These are phyloP conservation scores for Debaryomyces subglobosus DNA, from an alignment of 1,139 yeast genomes.

Conservation along the genomic window DNA sequence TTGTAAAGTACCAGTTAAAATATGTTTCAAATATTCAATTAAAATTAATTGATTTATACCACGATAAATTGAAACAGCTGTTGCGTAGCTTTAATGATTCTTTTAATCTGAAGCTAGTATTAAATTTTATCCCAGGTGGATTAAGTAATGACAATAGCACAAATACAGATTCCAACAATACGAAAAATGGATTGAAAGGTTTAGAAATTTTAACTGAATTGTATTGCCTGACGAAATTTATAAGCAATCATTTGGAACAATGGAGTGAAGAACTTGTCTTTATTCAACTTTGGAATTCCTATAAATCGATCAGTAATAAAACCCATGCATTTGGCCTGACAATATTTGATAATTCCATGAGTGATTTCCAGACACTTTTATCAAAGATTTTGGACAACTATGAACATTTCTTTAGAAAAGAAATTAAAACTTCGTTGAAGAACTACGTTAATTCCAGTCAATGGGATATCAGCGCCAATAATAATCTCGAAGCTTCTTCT, in stretches of 20 bases:
- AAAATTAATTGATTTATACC: constrained; percentile 61
- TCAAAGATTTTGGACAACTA: constrained; percentile 42
- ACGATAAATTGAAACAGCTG: constrained; percentile 50
- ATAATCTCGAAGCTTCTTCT: constrained; percentile 28
- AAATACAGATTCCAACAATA: constrained; percentile 12
- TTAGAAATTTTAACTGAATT: constrained; percentile 59
- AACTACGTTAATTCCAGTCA: constrained; percentile 49
- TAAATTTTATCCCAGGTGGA: constrained; percentile 43
- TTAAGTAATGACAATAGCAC: constrained; percentile 17
- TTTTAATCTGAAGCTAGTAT: constrained; percentile 39
- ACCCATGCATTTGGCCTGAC: constrained; percentile 34
- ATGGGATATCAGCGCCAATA: constrained; percentile 35
- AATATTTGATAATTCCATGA: constrained; percentile 57
- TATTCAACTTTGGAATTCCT: constrained; percentile 60
- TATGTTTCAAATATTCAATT: constrained; percentile 74
- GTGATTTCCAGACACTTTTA: constrained; percentile 48
- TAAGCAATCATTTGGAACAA: constrained; percentile 52
- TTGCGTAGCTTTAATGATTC: constrained; percentile 51
- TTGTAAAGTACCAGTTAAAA: constrained; percentile 66
- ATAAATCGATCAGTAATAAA: constrained; percentile 30
- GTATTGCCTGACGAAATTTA: constrained; percentile 61
- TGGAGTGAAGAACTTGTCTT: constrained; percentile 73
- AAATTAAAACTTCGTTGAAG: constrained; percentile 53
- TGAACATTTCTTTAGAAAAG: constrained; percentile 50
- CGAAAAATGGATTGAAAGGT: constrained; percentile 35